Percentiles rank a stretch among this genome's conserved stretches.
Conservation (phyloP, 1,284 basidiomycete species). For the Ganoderma sinense region DNA sequence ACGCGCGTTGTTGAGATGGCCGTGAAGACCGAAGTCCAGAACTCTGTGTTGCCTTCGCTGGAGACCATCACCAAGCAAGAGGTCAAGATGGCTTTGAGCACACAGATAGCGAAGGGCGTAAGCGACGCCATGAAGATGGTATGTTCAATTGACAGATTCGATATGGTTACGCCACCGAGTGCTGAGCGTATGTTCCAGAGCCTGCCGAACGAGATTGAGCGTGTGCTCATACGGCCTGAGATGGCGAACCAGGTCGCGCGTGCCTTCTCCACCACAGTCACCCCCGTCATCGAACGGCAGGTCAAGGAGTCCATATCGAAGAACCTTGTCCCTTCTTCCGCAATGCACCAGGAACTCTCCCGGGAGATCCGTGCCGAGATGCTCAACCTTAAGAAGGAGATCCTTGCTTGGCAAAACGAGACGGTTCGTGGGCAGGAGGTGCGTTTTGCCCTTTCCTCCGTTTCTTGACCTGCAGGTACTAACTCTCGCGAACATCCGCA, state of each 20-base stretch:
- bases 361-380: constrained; percentile 79
- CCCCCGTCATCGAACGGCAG: constrained; percentile 78
- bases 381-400: constrained; percentile 75
- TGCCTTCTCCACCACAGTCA: constrained; percentile 69
- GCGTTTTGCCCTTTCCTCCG: constrained; percentile 30
- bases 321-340: constrained; percentile 72
- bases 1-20: constrained; percentile 86
- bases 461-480: constrained; percentile 7
- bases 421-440: constrained; percentile 80
- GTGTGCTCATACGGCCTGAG: constrained; percentile 76
- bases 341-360: constrained; percentile 79
- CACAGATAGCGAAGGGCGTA: constrained; percentile 76
- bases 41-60: constrained; percentile 79
- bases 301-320: constrained; percentile 81
- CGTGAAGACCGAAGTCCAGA: constrained; percentile 82
- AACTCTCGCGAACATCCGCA: constrained; percentile 37
- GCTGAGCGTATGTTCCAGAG: constrained; percentile 49
- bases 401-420: constrained; percentile 80
- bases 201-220: constrained; percentile 79
- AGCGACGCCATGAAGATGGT: constrained; percentile 78
- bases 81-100: constrained; percentile 76
- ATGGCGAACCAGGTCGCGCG: constrained; percentile 78
- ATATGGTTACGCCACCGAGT: not conserved
- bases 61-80: constrained; percentile 82
- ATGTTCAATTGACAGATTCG: constrained; percentile 32